phyloP scores from a whole-genome alignment of 768 basidiomycete genomes.

The Inosperma sp. region DNA sequence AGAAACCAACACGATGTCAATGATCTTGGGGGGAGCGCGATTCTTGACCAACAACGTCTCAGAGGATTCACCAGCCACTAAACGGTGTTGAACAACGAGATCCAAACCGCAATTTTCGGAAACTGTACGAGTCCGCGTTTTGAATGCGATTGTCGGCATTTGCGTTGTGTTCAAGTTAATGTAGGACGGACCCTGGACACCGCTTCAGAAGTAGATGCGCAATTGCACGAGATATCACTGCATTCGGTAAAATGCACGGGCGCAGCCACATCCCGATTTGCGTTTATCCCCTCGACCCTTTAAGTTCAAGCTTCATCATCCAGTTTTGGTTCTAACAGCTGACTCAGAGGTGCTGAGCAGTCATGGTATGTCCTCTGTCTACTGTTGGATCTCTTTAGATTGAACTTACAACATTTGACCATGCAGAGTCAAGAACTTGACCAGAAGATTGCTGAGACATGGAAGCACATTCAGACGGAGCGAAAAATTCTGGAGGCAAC shows the following conservation, averaged over 20 bases:
- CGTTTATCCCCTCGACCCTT: conserved; percentile 25
- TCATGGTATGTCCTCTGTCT: conserved; percentile 23
- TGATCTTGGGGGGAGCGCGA: conserved; percentile 33
- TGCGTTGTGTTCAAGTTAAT: conserved; percentile 13
- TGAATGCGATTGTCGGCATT: conserved; percentile 32
- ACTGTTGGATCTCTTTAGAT: conserved; percentile 18
- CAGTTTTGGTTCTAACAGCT: conserved; percentile 22
- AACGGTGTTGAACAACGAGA: conserved; percentile 44
- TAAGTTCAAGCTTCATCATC: conserved; percentile 22
- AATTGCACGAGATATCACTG: conserved; percentile 21
- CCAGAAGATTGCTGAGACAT: conserved; percentile 90
- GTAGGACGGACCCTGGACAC: background rate
- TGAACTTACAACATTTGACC: conserved; percentile 15
- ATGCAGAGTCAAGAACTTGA: conserved; percentile 64
- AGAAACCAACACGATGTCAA: conserved; percentile 49
- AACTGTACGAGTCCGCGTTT: conserved; percentile 39
- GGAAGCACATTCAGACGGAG: conserved; percentile 87
- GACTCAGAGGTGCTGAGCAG: conserved; percentile 18
- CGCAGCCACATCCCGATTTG: conserved; percentile 26
- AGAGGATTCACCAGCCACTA: conserved; percentile 31
- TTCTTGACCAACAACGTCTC: conserved; percentile 29
- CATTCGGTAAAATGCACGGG: conserved; percentile 25
- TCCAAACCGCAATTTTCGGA: conserved; percentile 42
- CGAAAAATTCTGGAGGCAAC: conserved; percentile 88
- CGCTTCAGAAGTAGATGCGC: conserved; percentile 12